Conservation (phyloP, 2,329 filamentous ascomycete genomes). For the Juglanconis juglandina region DNA sequence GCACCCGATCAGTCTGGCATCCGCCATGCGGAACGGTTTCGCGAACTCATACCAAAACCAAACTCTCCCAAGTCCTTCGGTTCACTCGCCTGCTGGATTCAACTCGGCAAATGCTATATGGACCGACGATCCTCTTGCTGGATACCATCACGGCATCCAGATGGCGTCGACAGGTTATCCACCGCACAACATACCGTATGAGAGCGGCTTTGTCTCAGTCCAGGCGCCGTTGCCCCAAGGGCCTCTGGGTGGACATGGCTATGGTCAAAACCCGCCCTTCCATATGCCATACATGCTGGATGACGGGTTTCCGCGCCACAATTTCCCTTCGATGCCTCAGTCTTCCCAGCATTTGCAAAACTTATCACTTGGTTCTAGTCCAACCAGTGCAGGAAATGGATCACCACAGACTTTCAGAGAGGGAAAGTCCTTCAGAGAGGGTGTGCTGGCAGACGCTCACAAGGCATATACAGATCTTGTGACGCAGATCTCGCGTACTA, state of each 20-base stretch:
- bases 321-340: conserved; percentile 22
- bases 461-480: conserved; percentile 69
- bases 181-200: conserved; percentile 31
- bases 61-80: conserved; percentile 34
- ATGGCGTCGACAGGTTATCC: conserved; percentile 30
- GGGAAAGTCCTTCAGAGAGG: conserved; percentile 61
- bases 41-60: conserved; percentile 25
- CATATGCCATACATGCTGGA: conserved; percentile 25
- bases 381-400: conserved; percentile 21
- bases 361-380: conserved; percentile 22
- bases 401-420: conserved; percentile 56
- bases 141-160: conserved; percentile 22
- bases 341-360: conserved; percentile 24
- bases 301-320: conserved; percentile 26
- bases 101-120: conserved; percentile 33
- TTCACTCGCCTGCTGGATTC: conserved; percentile 38
- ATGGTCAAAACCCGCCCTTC: conserved; percentile 25
- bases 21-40: conserved; percentile 10
- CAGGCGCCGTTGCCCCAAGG: conserved; percentile 27
- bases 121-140: conserved; percentile 32
- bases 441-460: conserved; percentile 67
- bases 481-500: conserved; percentile 58
- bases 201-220: conserved; percentile 29
- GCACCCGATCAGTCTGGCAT: conserved; percentile 15
- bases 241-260: conserved; percentile 21